Evolutionary conservation across 2,329 filamentous ascomycete genomes (phyloP).

Genomic region (Diplodia scrobiculata): DNA sequence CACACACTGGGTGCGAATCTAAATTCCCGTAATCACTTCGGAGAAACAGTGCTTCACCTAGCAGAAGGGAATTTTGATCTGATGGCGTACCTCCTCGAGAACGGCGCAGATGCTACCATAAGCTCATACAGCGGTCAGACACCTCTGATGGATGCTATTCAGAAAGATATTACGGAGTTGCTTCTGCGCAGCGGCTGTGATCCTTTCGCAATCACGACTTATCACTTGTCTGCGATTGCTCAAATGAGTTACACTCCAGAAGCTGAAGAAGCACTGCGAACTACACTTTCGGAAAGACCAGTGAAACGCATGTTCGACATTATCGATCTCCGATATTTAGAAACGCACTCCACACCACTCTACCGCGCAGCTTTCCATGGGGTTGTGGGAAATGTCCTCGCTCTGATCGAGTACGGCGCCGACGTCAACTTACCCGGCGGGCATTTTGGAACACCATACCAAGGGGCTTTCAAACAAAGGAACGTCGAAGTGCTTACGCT

Average conservation of each 20-base stretch:
- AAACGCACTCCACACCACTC: neutral
- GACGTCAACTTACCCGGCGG: conserved; percentile 1
- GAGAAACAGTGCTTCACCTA: no score
- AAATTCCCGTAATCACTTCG: no score
- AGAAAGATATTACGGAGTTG: neutral
- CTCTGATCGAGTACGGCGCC: neutral
- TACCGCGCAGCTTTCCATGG: neutral
- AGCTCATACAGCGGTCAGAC: neutral
- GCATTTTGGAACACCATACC: neutral
- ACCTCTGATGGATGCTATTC: neutral
- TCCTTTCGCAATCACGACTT: neutral
- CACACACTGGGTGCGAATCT: no score
- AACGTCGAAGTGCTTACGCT: neutral
- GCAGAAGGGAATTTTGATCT: no score
- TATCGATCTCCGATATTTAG: neutral
- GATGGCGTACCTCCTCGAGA: no score
- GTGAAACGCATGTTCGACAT: neutral
- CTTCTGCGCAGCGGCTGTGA: neutral
- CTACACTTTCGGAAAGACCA: neutral
- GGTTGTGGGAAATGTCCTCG: neutral
- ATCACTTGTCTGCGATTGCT: no score
- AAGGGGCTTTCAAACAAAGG: neutral
- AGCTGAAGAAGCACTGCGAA: neutral
- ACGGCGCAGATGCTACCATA: no score
- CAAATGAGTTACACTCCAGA: neutral